Evolutionary conservation across 2,329 filamentous ascomycete species (phyloP), one percentile per base, ranked within the genome.

Genomic region (Cordyceps javanica): DNA sequence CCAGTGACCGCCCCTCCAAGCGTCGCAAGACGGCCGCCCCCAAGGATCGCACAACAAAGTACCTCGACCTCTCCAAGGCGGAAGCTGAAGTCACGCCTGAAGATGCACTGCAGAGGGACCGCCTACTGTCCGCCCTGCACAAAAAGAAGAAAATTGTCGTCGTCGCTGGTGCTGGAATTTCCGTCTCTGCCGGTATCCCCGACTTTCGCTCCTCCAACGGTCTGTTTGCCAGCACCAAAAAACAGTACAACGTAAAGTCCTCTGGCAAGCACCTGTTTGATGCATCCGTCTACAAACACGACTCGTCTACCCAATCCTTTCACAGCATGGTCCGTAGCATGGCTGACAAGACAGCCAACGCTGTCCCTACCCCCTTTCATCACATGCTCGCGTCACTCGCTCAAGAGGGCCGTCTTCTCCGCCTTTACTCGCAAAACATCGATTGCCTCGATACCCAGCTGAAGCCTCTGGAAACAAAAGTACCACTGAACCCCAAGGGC

Each of bases 211-310:
- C 94, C 5, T 87, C 90, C 11, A 88, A 86, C 59, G 94, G 94
- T 52, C 82, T 99, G 3, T 99, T 99, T 74, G 89, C 86, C 59
- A 89, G 88, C 19, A 79, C 96, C 26, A 88, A 90, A 63, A 88
- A 84, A 61, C 88, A 96, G 68, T 90, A 97, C 73, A 95, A 94
- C 64, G 79, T 97, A 61, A 96, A 96, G 70, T 71, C 70, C 5
- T 97, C 94, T 0, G 94, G 94, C 54, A 97, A 97, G 73, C 87
- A 96, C 64, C 82, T 99, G 1, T 99, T 99, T 69, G 94, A 99
- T 74, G 94, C 94, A 54, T 96, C 93, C 8, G 94, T 99, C 55
- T 99, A 99, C 77, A 92, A 91, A 72, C 90, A 96, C 76, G 88
- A 95, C 70, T 81, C 83, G 23, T 90, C 92, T 13, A 97, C 93